Evolutionary conservation across 805 yeast species (phyloP).

Genomic region (Tetrapisispora pingtungensis): DNA sequence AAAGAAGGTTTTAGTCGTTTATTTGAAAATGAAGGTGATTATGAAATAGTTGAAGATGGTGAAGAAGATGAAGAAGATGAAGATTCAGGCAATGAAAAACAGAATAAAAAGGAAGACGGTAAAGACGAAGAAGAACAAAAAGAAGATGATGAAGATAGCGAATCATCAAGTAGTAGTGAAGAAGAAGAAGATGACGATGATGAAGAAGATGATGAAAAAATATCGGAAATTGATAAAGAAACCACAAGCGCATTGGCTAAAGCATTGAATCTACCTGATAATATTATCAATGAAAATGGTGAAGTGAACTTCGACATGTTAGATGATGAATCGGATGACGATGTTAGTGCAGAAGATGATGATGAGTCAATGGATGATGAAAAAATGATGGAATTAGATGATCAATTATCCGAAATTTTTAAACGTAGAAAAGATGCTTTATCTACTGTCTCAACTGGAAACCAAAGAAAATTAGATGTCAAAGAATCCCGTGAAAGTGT

Average conservation of each 20-base stretch:
- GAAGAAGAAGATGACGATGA: conserved; percentile 27
- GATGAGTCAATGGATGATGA: conserved; percentile 92
- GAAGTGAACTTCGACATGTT: conserved; percentile 40
- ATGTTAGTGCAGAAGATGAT: conserved; percentile 45
- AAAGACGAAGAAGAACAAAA: conserved; percentile 22
- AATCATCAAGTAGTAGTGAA: conserved; percentile 3
- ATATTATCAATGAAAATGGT: conserved; percentile 33
- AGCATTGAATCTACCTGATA: conserved; percentile 57
- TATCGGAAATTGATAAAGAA: conserved; percentile 39
- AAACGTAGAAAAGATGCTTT: conserved; percentile 68
- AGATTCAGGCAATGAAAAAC: conserved; percentile 22
- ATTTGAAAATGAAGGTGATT: conserved; percentile 54
- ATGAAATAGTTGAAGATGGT: conserved; percentile 38
- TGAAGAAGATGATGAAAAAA: conserved; percentile 31
- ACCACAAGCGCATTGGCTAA: conserved; percentile 59
- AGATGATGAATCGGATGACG: conserved; percentile 34
- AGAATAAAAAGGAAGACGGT: conserved; percentile 16
- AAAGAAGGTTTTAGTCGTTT: conserved; percentile 68
- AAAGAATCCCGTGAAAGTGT: conserved; percentile 71
- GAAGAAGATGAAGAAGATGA: conserved; percentile 28
- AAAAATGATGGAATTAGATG: conserved; percentile 91
- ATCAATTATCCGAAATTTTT: conserved; percentile 72
- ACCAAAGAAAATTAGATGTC: conserved; percentile 61
- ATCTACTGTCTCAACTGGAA: conserved; percentile 46
- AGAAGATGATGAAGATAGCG: conserved; percentile 16